Evolutionary conservation across 306 rosid genomes (phyloP), one percentile per base, ranked within the genome.

Genomic region (Quercus bicolor): DNA sequence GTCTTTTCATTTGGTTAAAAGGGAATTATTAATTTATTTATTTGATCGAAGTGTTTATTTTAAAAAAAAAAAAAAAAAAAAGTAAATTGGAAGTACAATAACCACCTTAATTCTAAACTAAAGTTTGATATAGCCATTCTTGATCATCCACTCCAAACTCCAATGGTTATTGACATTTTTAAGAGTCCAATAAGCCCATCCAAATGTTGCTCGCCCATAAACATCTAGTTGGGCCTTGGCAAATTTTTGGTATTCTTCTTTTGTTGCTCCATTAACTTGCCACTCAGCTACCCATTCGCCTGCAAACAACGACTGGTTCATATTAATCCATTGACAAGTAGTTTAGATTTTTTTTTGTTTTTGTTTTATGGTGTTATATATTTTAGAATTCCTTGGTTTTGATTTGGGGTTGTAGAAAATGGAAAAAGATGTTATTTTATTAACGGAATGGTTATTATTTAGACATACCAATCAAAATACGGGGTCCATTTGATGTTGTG

Each of bases 241-340:
- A n/a, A 84, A 93, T 80, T 81, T 88, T 76, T 84, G 87, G 79
- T 82, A 91, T 2, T 91, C 97, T 68, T 84, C 87, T 65, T 89
- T 78, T 12, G 89, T 57, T 54, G 97, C 89, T 1, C 48, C 85
- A 1, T 62, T 26, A 1, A 89, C 89, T 65, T 82, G 24, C 98
- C 97, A 93, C 64, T 88, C 93, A 40, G 91, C 89, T 23, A 88
- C 93, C 97, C 97, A 91, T 80, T 93, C 97, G 31, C 94, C 97
- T 93, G 80, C 21, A 60, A 33, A 31, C 23, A 76, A 2, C 37
- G 29, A 64, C 19, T 3, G 3, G 29, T 11, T 15, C 65, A 53
- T 10, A 40, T 0, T 19, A 1, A 20, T 26, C 43, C 12, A 12
- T 5, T 61, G 34, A 26, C 18, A 26, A 14, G 4, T 4, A 61